Percentiles rank a stretch among this genome's conserved stretches.
Evolutionary conservation across 805 yeast genomes (phyloP).

Genomic region (Lipomyces anomalus): DNA sequence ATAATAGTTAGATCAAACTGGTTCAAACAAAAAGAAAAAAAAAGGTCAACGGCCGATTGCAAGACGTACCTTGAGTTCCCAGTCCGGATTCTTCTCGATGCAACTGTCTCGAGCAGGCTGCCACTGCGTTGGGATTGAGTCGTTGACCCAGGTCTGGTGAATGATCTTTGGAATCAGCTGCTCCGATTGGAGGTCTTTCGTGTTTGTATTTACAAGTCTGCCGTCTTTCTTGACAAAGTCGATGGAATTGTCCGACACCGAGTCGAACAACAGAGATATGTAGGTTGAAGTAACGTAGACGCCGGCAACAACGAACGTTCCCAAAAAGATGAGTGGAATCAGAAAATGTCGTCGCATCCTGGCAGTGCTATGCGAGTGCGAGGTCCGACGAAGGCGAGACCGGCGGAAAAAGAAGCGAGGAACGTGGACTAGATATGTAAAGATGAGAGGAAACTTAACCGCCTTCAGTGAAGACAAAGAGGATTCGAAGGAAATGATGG

Average conservation of each 20-base stretch:
- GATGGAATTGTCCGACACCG: slow-evolving; percentile 23
- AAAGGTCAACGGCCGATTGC: neutral
- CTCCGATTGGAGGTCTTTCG: slow-evolving; percentile 24
- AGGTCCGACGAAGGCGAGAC: neutral
- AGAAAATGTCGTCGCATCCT: slow-evolving; percentile 13
- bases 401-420: neutral
- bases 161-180: slow-evolving; percentile 79
- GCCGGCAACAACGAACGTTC: slow-evolving; percentile 17
- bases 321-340: slow-evolving; percentile 17
- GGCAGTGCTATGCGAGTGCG: neutral
- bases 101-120: slow-evolving; percentile 69
- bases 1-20: neutral
- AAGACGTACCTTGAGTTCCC: slow-evolving; percentile 48
- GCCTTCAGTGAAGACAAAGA: neutral
- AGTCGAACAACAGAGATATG: slow-evolving; percentile 23
- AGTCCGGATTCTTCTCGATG: slow-evolving; percentile 76
- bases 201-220: slow-evolving; percentile 6
- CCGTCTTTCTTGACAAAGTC: slow-evolving; percentile 14
- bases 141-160: slow-evolving; percentile 86
- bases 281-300: slow-evolving; percentile 19
- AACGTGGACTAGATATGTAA: neutral
- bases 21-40: slow-evolving; percentile 30
- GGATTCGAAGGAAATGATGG: too few species aligned
- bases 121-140: slow-evolving; percentile 77
- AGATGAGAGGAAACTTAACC: neutral